phyloP scores from a whole-genome alignment of 2,329 filamentous ascomycete species.

The Lachnellula occidentalis region DNA sequence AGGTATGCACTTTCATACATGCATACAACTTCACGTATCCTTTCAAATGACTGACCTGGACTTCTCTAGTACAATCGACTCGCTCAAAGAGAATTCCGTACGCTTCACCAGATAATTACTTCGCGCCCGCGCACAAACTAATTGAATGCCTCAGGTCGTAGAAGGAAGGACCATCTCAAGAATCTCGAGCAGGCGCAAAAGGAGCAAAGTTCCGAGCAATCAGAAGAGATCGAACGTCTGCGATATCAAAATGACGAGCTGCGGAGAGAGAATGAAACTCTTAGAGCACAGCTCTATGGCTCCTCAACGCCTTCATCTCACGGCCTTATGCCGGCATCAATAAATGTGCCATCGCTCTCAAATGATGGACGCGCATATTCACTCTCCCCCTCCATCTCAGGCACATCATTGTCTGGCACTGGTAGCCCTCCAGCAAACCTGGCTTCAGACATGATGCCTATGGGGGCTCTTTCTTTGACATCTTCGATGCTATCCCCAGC shows the following conservation, averaged over 20 bases:
- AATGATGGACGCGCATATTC: constrained; percentile 29
- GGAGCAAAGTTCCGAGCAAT: constrained; percentile 35
- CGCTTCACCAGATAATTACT: constrained; percentile 14
- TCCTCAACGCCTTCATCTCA: constrained; percentile 27
- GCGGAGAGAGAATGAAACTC: constrained; percentile 35
- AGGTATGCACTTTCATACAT: constrained; percentile 20
- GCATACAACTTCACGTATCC: neutral
- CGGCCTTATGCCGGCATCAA: constrained; percentile 21
- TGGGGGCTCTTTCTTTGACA: constrained; percentile 29
- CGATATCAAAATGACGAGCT: constrained; percentile 37
- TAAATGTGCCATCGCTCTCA: constrained; percentile 16
- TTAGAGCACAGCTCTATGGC: constrained; percentile 33
- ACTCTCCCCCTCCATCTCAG: constrained; percentile 31
- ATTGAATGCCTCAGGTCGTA: constrained; percentile 31
- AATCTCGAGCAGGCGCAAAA: constrained; percentile 38
- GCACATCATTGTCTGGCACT: constrained; percentile 27
- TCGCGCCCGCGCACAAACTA: constrained; percentile 6
- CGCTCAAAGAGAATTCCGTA: constrained; percentile 41
- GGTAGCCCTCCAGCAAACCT: constrained; percentile 28
- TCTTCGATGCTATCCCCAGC: constrained; percentile 28
- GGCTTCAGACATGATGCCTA: constrained; percentile 29
- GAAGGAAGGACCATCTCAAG: constrained; percentile 40
- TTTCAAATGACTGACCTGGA: constrained; percentile 1
- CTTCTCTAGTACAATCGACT: constrained; percentile 36
- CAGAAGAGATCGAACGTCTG: constrained; percentile 37